phyloP scores from a whole-genome alignment of 352 stramenopile species.

The Phytophthora brassicae region DNA sequence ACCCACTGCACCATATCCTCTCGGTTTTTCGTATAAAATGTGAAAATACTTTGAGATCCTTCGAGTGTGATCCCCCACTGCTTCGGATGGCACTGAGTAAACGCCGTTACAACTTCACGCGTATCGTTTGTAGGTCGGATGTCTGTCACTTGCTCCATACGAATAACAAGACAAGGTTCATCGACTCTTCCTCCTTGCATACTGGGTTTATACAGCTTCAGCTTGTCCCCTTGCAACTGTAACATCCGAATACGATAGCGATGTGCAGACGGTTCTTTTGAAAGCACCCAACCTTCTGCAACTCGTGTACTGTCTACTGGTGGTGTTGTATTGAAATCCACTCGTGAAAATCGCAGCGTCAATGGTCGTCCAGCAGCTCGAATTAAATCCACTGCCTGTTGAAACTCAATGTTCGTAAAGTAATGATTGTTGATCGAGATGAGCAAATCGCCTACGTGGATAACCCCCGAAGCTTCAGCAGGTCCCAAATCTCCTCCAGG shows the following conservation, averaged over 20 bases:
- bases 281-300: slow-evolving; percentile 84
- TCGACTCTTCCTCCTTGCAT: slow-evolving; percentile 75
- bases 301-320: slow-evolving; percentile 44
- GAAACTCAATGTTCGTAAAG: slow-evolving; percentile 87
- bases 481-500: slow-evolving; percentile 39
- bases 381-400: slow-evolving; percentile 78
- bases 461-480: slow-evolving; percentile 71
- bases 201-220: slow-evolving; percentile 86
- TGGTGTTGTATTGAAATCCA: slow-evolving; percentile 49
- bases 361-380: slow-evolving; percentile 64
- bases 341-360: slow-evolving; percentile 80
- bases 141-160: slow-evolving; percentile 84
- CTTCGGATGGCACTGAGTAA: slow-evolving; percentile 85
- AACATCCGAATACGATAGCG: slow-evolving; percentile 83
- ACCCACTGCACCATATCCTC: slow-evolving; percentile 86
- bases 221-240: slow-evolving; percentile 73
- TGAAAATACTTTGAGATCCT: slow-evolving; percentile 81
- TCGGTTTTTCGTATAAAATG: slow-evolving; percentile 78
- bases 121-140: slow-evolving; percentile 84
- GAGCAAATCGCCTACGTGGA: slow-evolving; percentile 81
- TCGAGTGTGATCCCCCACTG: slow-evolving; percentile 86
- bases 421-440: slow-evolving; percentile 88
- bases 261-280: slow-evolving; percentile 77
- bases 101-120: slow-evolving; percentile 70
- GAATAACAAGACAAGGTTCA: slow-evolving; percentile 68